These are phyloP conservation scores for Apiotrichum domesticum DNA, from an alignment of 1,284 basidiomycete genomes.

Conservation along the genomic window DNA sequence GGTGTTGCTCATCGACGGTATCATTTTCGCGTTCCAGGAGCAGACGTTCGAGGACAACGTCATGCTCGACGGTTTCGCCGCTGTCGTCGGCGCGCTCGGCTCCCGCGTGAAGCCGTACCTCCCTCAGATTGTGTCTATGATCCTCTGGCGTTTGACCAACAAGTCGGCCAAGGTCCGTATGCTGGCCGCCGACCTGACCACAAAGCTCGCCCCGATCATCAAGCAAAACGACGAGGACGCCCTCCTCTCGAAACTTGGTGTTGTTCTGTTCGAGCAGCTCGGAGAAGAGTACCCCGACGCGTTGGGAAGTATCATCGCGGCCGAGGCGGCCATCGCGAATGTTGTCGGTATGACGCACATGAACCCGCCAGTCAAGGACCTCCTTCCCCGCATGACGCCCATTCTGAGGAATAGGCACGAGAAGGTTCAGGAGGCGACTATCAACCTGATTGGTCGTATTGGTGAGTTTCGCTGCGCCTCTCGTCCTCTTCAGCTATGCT, in stretches of 20 bases:
- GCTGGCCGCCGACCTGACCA: constrained; percentile 95
- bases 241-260: constrained; percentile 88
- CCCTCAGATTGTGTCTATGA: constrained; percentile 98
- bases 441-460: constrained; percentile 98
- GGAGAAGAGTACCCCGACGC: constrained; percentile 99
- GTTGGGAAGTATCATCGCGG: constrained; percentile 95
- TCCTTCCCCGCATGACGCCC: constrained; percentile 97
- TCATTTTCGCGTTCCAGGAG: constrained; percentile 99
- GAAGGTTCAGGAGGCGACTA: constrained; percentile 98
- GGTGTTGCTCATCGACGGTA: constrained; percentile 89
- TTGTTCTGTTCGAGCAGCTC: constrained; percentile 96
- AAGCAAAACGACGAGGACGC: constrained; percentile 98
- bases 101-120: constrained; percentile 98
- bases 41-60: constrained; percentile 98
- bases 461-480: too few species aligned
- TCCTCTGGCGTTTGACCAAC: constrained; percentile 98
- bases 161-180: constrained; percentile 99
- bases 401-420: constrained; percentile 98
- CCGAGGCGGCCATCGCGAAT: constrained; percentile 96
- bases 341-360: constrained; percentile 99
- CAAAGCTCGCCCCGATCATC: constrained; percentile 91
- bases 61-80: constrained; percentile 98
- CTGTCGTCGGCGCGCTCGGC: constrained; percentile 92
- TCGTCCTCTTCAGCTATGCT: too few species aligned
- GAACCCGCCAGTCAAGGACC: constrained; percentile 98